Percentiles rank a stretch among this genome's conserved stretches.
Conservation (phyloP, 1,284 basidiomycete species). For the Sphaerobolus stellatus region DNA sequence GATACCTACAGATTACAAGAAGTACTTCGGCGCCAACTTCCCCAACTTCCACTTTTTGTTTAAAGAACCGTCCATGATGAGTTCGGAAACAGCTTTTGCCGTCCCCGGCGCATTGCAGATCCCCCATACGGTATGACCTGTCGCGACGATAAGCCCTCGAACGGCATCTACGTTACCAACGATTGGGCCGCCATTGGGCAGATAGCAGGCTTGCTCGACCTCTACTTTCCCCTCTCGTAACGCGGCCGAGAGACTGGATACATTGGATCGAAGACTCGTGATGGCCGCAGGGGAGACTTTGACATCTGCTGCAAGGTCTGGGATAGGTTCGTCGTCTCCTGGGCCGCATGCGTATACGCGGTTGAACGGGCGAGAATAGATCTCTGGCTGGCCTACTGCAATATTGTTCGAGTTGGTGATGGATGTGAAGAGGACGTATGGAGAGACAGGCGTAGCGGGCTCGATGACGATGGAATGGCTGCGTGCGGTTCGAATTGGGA, state of each 20-base stretch:
- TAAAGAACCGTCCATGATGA: conserved; percentile 52
- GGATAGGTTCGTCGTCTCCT: conserved; percentile 59
- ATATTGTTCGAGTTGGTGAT: conserved; percentile 41
- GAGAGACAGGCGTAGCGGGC: conserved; percentile 41
- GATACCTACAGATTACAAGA: background rate
- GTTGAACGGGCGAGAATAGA: conserved; percentile 66
- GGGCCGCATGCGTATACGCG: conserved; percentile 72
- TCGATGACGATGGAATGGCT: conserved; percentile 67
- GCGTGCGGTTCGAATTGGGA: conserved; percentile 59
- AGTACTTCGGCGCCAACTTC: conserved; percentile 6
- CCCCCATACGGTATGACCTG: conserved; percentile 73
- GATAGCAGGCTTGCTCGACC: conserved; percentile 65
- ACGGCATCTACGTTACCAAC: conserved; percentile 55
- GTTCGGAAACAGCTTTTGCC: conserved; percentile 55
- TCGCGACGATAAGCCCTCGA: conserved; percentile 57
- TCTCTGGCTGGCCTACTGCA: too few relatives aligned
- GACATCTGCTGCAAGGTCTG: conserved; percentile 62
- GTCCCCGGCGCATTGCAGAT: conserved; percentile 74
- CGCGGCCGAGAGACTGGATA: conserved; percentile 55
- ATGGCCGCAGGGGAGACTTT: conserved; percentile 52
- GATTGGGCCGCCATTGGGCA: conserved; percentile 62
- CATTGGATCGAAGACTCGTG: conserved; percentile 51
- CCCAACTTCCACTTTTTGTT: conserved; percentile 8
- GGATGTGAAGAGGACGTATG: conserved; percentile 68
- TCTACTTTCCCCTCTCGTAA: conserved; percentile 51